Conservation (phyloP, 192 early-diverging fungal species). For the Rhizophagus clarus region DNA sequence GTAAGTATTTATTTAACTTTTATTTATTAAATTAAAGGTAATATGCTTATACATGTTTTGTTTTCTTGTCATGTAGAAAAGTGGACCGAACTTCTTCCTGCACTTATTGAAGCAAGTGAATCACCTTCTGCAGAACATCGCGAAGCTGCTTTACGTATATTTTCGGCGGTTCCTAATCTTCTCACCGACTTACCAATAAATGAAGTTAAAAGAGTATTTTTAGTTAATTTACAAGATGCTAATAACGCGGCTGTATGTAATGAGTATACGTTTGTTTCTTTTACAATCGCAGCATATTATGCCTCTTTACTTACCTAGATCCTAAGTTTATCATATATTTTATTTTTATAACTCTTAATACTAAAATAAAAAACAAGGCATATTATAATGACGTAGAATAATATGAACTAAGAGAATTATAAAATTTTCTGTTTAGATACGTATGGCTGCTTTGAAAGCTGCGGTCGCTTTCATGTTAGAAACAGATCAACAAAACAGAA, state of each 20-base stretch:
- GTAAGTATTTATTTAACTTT: slow-evolving; percentile 39
- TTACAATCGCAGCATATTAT: no score
- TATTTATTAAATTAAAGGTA: not conserved
- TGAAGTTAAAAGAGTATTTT: slow-evolving; percentile 72
- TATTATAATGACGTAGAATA: not conserved
- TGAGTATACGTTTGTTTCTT: no score
- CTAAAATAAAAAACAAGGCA: no score
- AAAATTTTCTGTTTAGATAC: slow-evolving; percentile 50
- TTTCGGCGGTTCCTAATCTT: slow-evolving; percentile 79
- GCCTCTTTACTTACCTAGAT: no score
- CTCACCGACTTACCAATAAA: slow-evolving; percentile 73
- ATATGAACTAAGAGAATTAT: not conserved
- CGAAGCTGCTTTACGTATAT: slow-evolving; percentile 90
- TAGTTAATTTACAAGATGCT: slow-evolving; percentile 69
- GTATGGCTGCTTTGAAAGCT: slow-evolving; percentile 77
- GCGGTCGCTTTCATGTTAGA: slow-evolving; percentile 76
- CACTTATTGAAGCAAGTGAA: slow-evolving; percentile 81
- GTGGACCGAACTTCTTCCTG: slow-evolving; percentile 83
- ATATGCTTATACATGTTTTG: slow-evolving; percentile 2
- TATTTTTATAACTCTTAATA: not conserved
- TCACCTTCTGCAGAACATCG: slow-evolving; percentile 74
- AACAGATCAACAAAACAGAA: slow-evolving; percentile 57
- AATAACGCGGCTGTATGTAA: slow-evolving; percentile 50
- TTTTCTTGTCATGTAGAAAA: slow-evolving; percentile 46
- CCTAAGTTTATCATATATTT: not conserved